Conservation (phyloP, 805 yeast species). For the Kregervanrija fluxuum region DNA sequence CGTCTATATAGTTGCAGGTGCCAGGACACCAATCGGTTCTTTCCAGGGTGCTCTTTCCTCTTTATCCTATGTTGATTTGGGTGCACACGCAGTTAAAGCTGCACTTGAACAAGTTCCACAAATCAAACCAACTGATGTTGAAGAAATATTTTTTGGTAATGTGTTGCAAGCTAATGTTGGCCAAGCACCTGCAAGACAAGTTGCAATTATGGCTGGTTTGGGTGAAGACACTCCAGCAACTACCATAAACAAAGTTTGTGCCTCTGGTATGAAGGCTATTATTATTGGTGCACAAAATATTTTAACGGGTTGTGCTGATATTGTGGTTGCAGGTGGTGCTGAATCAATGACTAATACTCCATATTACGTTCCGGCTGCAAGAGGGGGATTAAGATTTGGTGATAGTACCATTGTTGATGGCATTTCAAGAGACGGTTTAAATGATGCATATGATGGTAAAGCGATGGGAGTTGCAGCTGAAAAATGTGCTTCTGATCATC, state of each 20-base stretch:
- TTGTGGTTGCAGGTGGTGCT: constrained; percentile 95
- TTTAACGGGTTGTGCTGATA: constrained; percentile 81
- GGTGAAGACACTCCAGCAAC: constrained; percentile 76
- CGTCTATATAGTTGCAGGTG: constrained; percentile 85
- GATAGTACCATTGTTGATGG: constrained; percentile 78
- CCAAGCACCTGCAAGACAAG: constrained; percentile 98
- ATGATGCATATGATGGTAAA: constrained; percentile 80
- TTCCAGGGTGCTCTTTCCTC: constrained; percentile 81
- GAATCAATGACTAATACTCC: constrained; percentile 97
- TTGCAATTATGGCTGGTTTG: constrained; percentile 84
- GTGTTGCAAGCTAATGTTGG: constrained; percentile 91
- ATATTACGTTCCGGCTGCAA: constrained; percentile 79
- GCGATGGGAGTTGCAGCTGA: constrained; percentile 98
- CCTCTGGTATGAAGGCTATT: constrained; percentile 90
- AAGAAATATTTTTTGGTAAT: constrained; percentile 88
- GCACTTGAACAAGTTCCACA: constrained; percentile 80
- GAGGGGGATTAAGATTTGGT: constrained; percentile 89
- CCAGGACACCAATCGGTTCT: constrained; percentile 96
- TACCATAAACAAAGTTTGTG: constrained; percentile 94
- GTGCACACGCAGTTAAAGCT: constrained; percentile 86
- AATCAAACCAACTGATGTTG: constrained; percentile 69
- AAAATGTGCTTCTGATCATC: constrained; percentile 83
- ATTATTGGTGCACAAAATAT: constrained; percentile 88
- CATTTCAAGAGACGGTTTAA: constrained; percentile 83
- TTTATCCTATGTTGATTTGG: constrained; percentile 75